Evolutionary conservation across 345 rosid genomes (phyloP).

Genomic region (Aegle marmelos): DNA sequence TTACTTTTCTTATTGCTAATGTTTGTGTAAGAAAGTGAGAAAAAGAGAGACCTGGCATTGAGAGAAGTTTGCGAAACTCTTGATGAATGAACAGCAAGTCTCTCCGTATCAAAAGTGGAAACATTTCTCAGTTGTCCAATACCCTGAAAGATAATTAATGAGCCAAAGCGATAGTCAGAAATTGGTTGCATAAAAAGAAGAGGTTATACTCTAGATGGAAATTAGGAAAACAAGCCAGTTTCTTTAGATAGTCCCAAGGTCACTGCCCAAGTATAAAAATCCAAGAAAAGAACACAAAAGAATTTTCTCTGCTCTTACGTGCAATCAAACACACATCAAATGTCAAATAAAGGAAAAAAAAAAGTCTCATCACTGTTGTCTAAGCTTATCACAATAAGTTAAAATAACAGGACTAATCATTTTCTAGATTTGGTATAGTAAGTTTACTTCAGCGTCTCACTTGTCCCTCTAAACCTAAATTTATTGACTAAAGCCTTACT

Average conservation of each 20-base stretch:
- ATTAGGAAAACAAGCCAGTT: background rate
- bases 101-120: slow-evolving; percentile 43
- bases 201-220: background rate
- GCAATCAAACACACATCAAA: background rate
- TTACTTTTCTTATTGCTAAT: background rate
- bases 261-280: background rate
- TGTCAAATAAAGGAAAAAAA: background rate
- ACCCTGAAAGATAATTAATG: slow-evolving; percentile 36
- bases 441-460: background rate
- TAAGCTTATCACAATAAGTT: slow-evolving; percentile 8
- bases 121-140: slow-evolving; percentile 39
- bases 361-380: background rate
- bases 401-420: background rate
- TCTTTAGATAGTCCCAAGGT: background rate
- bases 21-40: slow-evolving; percentile 12
- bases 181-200: background rate
- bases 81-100: slow-evolving; percentile 54
- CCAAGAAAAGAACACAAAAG: background rate
- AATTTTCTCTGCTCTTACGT: background rate
- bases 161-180: slow-evolving; percentile 8
- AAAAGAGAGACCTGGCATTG: slow-evolving; percentile 36
- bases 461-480: background rate
- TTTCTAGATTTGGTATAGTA: background rate
- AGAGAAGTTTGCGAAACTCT: slow-evolving; percentile 37
- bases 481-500: background rate